Percentiles rank a stretch among this genome's conserved stretches.
These are phyloP conservation scores for Talaromyces verruculosus DNA, from an alignment of 2,329 filamentous ascomycete species.

Conservation along the genomic window DNA sequence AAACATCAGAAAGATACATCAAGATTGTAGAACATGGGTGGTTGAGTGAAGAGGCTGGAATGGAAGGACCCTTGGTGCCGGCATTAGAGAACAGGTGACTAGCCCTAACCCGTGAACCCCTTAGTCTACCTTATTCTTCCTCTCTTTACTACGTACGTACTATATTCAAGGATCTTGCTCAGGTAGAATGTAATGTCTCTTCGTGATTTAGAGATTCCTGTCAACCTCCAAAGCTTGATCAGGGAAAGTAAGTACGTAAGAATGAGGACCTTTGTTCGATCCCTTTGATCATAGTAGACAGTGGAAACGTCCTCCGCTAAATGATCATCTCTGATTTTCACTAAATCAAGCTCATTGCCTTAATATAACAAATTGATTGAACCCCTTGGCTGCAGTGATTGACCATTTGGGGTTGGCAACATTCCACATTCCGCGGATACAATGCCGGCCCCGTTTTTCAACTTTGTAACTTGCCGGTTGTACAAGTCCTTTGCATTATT, in stretches of 20 bases:
- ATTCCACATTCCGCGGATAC: constrained; percentile 10
- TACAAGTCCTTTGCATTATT: not conserved
- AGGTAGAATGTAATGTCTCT: not conserved
- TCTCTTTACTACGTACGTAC: not conserved
- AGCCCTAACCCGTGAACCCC: not conserved
- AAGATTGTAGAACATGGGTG: not conserved
- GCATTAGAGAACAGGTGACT: not conserved
- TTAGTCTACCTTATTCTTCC: not conserved
- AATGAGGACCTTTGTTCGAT: not conserved
- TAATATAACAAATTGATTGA: not conserved
- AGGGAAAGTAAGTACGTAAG: not conserved
- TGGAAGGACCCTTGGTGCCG: not conserved
- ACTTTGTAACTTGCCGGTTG: not conserved
- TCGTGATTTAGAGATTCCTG: constrained; percentile 1
- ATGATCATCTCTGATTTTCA: not conserved
- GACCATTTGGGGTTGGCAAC: not conserved
- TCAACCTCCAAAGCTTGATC: not conserved
- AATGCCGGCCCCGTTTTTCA: not conserved
- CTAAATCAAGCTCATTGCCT: not conserved
- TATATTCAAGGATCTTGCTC: not conserved
- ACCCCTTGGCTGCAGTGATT: not conserved
- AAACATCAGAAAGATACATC: not conserved
- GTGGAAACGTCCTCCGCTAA: not conserved
- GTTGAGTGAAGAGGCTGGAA: not conserved
- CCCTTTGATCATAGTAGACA: not conserved